Conservation (phyloP, 2,329 filamentous ascomycete genomes). For the Aspergillus floridensis region DNA sequence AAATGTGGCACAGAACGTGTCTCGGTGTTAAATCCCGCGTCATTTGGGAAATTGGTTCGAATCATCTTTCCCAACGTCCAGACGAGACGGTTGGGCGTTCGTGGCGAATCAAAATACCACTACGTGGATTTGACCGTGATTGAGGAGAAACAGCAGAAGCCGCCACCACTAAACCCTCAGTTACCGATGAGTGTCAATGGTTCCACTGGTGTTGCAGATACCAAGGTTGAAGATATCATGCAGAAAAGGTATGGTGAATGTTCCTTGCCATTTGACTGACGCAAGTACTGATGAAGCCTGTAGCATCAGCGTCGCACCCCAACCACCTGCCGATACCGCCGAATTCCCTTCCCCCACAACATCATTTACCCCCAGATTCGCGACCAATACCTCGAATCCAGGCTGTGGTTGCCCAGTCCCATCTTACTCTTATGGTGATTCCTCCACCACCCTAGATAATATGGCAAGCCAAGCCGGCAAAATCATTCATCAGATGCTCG, state of each 20-base stretch:
- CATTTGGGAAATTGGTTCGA: slow-evolving; percentile 93
- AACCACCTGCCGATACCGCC: slow-evolving; percentile 37
- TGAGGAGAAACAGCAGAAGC: slow-evolving; percentile 43
- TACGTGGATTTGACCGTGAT: slow-evolving; percentile 60
- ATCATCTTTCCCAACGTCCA: slow-evolving; percentile 95
- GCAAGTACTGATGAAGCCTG: not conserved
- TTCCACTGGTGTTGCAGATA: slow-evolving; percentile 21
- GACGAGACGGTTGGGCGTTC: slow-evolving; percentile 84
- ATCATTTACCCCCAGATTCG: slow-evolving; percentile 35
- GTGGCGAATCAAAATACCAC: slow-evolving; percentile 97
- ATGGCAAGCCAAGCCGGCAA: slow-evolving; percentile 37
- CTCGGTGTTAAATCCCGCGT: slow-evolving; percentile 91
- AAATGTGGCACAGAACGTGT: slow-evolving; percentile 91
- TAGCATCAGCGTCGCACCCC: slow-evolving; percentile 31
- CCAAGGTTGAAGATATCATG: slow-evolving; percentile 25
- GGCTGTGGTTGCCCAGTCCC: slow-evolving; percentile 34
- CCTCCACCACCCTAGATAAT: slow-evolving; percentile 37
- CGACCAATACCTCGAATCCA: slow-evolving; percentile 18
- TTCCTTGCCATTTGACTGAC: not conserved
- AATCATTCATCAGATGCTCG: slow-evolving; percentile 41
- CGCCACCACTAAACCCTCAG: slow-evolving; percentile 26
- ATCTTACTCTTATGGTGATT: slow-evolving; percentile 26
- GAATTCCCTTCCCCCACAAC: slow-evolving; percentile 41
- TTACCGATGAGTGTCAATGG: slow-evolving; percentile 22
- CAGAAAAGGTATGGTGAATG: slow-evolving; percentile 29